These are phyloP conservation scores for Erodium texanum DNA, from an alignment of 441 rosid species.

Conservation along the genomic window DNA sequence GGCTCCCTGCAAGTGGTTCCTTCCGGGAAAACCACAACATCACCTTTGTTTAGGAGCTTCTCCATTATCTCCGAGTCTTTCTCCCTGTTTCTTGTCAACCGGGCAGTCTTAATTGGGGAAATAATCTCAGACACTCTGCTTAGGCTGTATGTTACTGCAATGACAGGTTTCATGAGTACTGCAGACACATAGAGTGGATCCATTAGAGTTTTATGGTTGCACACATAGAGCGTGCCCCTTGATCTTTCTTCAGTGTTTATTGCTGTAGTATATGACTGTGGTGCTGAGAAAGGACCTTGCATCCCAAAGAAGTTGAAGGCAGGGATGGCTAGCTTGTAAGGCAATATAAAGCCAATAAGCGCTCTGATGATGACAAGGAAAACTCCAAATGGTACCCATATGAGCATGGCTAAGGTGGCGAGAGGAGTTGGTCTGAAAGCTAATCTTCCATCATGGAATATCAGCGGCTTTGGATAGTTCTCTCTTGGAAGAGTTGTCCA, in stretches of 20 bases:
- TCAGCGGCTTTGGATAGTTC: slow-evolving; percentile 51
- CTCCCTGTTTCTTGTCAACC: slow-evolving; percentile 39
- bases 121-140: slow-evolving; percentile 42
- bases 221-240: slow-evolving; percentile 33
- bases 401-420: slow-evolving; percentile 40
- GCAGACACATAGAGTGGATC: slow-evolving; percentile 43
- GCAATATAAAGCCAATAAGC: slow-evolving; percentile 25
- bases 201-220: slow-evolving; percentile 59
- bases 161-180: slow-evolving; percentile 29
- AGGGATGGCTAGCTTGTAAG: slow-evolving; percentile 27
- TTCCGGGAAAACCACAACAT: slow-evolving; percentile 64
- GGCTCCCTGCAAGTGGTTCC: slow-evolving; percentile 84
- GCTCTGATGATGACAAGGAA: slow-evolving; percentile 28
- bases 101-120: slow-evolving; percentile 45
- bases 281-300: slow-evolving; percentile 19
- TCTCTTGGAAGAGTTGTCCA: slow-evolving; percentile 44
- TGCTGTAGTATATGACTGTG: neutral
- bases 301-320: slow-evolving; percentile 35
- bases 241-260: slow-evolving; percentile 4
- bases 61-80: slow-evolving; percentile 37
- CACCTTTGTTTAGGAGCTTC: slow-evolving; percentile 30
- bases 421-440: slow-evolving; percentile 52
- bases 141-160: slow-evolving; percentile 57
- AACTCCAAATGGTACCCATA: slow-evolving; percentile 60
- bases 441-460: slow-evolving; percentile 72